Evolutionary conservation across 2,329 filamentous ascomycete genomes (phyloP).

Genomic region (Aspergillus cejpii): DNA sequence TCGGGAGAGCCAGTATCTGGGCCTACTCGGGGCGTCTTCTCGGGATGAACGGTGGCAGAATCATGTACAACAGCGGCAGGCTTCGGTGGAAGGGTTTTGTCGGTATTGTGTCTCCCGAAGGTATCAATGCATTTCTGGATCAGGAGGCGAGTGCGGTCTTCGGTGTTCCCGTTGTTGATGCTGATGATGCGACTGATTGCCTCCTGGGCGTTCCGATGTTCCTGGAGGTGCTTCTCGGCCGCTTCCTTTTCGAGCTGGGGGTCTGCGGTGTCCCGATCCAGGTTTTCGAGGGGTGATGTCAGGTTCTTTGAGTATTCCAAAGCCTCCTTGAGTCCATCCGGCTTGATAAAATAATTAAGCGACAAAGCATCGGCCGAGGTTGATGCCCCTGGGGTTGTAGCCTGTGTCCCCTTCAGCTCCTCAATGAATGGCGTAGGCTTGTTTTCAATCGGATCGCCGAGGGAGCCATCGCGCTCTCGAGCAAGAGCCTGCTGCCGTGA

Average conservation of each 20-base stretch:
- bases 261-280: constrained; percentile 28
- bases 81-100: constrained; percentile 60
- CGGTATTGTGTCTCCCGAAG: constrained; percentile 88
- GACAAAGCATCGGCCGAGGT: constrained; percentile 28
- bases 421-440: constrained; percentile 70
- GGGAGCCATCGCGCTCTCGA: constrained; percentile 55
- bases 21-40: constrained; percentile 63
- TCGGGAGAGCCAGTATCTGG: constrained; percentile 92
- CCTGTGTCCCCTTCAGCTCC: constrained; percentile 26
- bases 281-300: constrained; percentile 37
- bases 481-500: constrained; percentile 65
- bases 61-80: constrained; percentile 39
- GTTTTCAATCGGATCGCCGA: constrained; percentile 75
- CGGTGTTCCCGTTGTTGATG: constrained; percentile 67
- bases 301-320: constrained; percentile 62
- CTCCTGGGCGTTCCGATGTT: constrained; percentile 62
- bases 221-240: constrained; percentile 44
- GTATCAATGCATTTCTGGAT: constrained; percentile 75
- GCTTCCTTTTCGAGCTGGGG: constrained; percentile 38
- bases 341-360: constrained; percentile 70
- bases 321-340: constrained; percentile 59
- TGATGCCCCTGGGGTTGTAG: constrained; percentile 12
- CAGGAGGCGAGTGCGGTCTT: constrained; percentile 74
- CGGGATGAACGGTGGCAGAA: constrained; percentile 31
- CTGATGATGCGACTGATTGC: constrained; percentile 74